Evolutionary conservation across 495 filamentous ascomycete genomes (phyloP).

Genomic region (Aspergillus bridgeri): DNA sequence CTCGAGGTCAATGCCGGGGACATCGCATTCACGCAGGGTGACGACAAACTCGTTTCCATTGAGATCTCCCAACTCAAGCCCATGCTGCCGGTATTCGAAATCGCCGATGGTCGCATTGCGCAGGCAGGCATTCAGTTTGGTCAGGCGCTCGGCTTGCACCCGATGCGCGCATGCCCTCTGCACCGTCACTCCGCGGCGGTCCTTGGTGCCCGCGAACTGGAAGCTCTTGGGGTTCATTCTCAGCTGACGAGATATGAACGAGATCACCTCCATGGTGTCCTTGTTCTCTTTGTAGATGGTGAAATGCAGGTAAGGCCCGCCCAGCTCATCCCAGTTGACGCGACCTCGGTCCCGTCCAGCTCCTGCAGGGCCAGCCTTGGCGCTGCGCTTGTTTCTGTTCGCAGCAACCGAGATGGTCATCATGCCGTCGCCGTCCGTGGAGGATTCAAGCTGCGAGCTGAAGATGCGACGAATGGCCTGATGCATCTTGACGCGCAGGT

Average conservation of each 20-base stretch:
- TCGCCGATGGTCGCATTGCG: slow-evolving; percentile 66
- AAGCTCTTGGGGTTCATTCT: slow-evolving; percentile 67
- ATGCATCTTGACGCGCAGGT: slow-evolving; percentile 62
- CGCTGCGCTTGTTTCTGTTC: slow-evolving; percentile 37
- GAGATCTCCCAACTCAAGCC: slow-evolving; percentile 78
- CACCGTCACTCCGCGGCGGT: slow-evolving; percentile 80
- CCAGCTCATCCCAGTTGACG: slow-evolving; percentile 58
- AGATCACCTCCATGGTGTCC: slow-evolving; percentile 92
- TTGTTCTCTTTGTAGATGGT: slow-evolving; percentile 97
- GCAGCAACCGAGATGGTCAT: slow-evolving; percentile 56
- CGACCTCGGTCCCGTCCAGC: slow-evolving; percentile 26
- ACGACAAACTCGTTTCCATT: slow-evolving; percentile 88
- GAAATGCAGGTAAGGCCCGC: slow-evolving; percentile 84
- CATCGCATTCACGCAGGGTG: slow-evolving; percentile 77
- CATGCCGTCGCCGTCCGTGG: slow-evolving; percentile 53
- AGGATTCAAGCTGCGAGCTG: slow-evolving; percentile 60
- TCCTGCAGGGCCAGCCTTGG: slow-evolving; percentile 28
- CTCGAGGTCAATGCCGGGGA: slow-evolving; percentile 47
- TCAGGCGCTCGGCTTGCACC: slow-evolving; percentile 60
- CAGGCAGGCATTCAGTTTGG: slow-evolving; percentile 58
- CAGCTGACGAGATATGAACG: slow-evolving; percentile 63
- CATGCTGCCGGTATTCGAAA: slow-evolving; percentile 66
- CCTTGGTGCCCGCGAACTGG: slow-evolving; percentile 90
- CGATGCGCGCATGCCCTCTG: slow-evolving; percentile 76
- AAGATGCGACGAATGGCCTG: slow-evolving; percentile 66